A percentile compares a stretch with the other conserved stretches of the same genome.
Evolutionary conservation across 1,139 yeast species (phyloP).

Genomic region (Candida tropicalis): DNA sequence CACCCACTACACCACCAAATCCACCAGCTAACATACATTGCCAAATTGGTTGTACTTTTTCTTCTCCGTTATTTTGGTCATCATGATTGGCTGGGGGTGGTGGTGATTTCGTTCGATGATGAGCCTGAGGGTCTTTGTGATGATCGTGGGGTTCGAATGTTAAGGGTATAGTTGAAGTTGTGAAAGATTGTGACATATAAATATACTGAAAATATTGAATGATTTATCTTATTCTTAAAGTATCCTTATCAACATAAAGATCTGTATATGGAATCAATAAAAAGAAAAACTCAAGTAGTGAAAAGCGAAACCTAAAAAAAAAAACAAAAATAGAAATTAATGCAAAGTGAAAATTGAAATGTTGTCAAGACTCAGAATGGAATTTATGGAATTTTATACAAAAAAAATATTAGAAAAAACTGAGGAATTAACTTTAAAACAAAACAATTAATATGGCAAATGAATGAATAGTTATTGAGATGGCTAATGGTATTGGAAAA

Average conservation of each 20-base stretch:
- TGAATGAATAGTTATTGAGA: no score
- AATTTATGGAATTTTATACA: no score
- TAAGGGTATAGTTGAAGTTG: constrained; percentile 50
- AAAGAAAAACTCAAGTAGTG: background rate
- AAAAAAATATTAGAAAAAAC: no score
- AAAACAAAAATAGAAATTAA: background rate
- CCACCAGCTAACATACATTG: constrained; percentile 88
- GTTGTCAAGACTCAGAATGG: no score
- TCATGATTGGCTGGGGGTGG: constrained; percentile 7
- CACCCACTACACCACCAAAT: constrained; percentile 92
- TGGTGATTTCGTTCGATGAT: constrained; percentile 11
- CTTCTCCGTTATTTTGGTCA: constrained; percentile 1
- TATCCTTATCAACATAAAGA: constrained; percentile 1
- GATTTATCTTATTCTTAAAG: background rate
- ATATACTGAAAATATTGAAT: constrained; percentile 9
- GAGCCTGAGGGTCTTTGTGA: constrained; percentile 9
- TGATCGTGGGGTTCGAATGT: constrained; percentile 33
- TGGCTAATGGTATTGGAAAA: no score
- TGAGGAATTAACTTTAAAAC: no score
- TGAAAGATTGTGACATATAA: constrained; percentile 35
- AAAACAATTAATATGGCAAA: no score
- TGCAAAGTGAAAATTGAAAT: background rate
- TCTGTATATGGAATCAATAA: background rate
- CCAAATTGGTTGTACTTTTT: constrained; percentile 44
- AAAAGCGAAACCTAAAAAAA: background rate